phyloP scores from a whole-genome alignment of 495 filamentous ascomycete species.

The Acidiella bohemica region DNA sequence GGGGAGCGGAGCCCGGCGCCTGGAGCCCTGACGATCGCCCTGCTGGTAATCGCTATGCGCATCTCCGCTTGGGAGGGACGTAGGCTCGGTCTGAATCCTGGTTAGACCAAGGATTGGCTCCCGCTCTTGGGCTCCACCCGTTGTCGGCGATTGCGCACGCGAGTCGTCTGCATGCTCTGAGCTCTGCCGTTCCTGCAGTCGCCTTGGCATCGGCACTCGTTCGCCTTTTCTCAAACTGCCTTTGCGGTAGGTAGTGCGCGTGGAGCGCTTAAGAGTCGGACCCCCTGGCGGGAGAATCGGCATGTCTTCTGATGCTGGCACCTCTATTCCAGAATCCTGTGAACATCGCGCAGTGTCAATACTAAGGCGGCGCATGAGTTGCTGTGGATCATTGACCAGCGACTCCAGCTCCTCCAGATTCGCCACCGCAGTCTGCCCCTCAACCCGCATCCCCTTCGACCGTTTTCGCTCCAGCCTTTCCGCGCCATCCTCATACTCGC shows the following conservation, averaged over 20 bases:
- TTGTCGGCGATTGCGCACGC: constrained; percentile 32
- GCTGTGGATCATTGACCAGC: constrained; percentile 68
- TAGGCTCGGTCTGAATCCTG: constrained; percentile 66
- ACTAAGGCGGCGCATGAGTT: constrained; percentile 52
- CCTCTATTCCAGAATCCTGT: constrained; percentile 29
- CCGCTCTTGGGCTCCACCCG: constrained; percentile 31
- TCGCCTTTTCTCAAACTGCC: constrained; percentile 75
- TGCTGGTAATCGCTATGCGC: neutral
- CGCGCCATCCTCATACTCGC: constrained; percentile 70
- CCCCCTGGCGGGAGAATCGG: constrained; percentile 73
- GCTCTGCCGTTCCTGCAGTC: constrained; percentile 30
- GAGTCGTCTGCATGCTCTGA: constrained; percentile 37
- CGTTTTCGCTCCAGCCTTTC: constrained; percentile 67
- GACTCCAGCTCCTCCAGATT: constrained; percentile 60
- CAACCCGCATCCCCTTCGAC: constrained; percentile 41
- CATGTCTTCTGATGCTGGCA: constrained; percentile 56
- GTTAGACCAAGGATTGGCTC: constrained; percentile 37
- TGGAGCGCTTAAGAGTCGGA: constrained; percentile 73
- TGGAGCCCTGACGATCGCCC: neutral
- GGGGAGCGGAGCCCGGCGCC: constrained; percentile 2
- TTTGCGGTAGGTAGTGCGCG: constrained; percentile 78
- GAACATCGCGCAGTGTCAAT: constrained; percentile 33
- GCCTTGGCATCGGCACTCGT: constrained; percentile 60
- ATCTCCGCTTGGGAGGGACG: constrained; percentile 26
- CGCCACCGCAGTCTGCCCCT: constrained; percentile 8